These are phyloP conservation scores for Annulohypoxylon truncatum DNA, from an alignment of 2,329 filamentous ascomycete species.

Conservation along the genomic window DNA sequence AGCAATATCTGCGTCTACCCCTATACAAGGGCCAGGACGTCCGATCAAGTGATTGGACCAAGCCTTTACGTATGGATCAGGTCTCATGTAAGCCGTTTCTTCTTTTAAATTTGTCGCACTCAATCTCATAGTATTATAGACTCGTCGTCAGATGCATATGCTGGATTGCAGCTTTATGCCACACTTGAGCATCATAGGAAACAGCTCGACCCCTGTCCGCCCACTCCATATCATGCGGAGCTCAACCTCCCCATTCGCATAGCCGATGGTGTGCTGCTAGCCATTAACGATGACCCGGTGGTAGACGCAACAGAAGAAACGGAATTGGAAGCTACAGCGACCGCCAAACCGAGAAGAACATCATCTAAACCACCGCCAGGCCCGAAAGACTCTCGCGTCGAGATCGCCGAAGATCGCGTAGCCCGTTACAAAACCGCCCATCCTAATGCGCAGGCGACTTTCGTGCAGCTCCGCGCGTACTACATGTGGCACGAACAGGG, in stretches of 20 bases:
- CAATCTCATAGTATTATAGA: conserved; percentile 60
- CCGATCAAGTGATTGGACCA: conserved; percentile 80
- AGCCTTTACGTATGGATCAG: conserved; percentile 70
- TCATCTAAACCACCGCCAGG: conserved; percentile 9
- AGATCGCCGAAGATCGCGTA: conserved; percentile 57
- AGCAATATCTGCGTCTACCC: conserved; percentile 77
- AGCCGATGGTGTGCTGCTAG: conserved; percentile 56
- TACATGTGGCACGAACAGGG: conserved; percentile 71
- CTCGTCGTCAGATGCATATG: conserved; percentile 86
- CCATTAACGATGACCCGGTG: conserved; percentile 46
- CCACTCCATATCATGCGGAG: conserved; percentile 76
- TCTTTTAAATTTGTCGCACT: neutral
- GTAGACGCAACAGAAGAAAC: conserved; percentile 48
- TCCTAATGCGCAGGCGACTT: conserved; percentile 24
- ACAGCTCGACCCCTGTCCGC: conserved; percentile 75
- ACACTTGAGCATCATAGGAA: conserved; percentile 76
- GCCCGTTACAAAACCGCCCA: conserved; percentile 52
- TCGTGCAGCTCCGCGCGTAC: conserved; percentile 66
- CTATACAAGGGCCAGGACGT: conserved; percentile 78
- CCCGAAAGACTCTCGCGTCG: conserved; percentile 56
- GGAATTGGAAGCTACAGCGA: conserved; percentile 13
- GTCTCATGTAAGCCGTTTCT: conserved; percentile 69
- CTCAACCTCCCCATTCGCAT: conserved; percentile 71
- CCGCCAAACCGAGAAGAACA: neutral
- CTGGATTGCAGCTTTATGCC: conserved; percentile 77